These are phyloP conservation scores for Actinomortierella wolfii DNA, from an alignment of 371 early-diverging fungal species.

Conservation along the genomic window DNA sequence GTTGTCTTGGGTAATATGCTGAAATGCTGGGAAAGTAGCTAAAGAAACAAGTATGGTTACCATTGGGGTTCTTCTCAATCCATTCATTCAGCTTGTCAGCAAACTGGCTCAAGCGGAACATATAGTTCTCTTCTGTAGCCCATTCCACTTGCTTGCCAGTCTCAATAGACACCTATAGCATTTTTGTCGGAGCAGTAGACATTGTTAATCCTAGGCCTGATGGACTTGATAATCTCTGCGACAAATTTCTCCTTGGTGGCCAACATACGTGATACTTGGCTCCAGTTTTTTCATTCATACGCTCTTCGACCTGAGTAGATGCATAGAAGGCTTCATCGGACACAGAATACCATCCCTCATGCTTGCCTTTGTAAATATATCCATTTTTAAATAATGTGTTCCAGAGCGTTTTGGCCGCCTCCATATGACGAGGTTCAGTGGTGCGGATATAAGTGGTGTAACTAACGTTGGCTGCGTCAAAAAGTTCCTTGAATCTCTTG, in stretches of 20 bases:
- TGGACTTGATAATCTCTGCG: too few relatives aligned
- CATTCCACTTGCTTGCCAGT: slow-evolving; percentile 89
- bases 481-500: slow-evolving; percentile 73
- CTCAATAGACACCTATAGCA: slow-evolving; percentile 67
- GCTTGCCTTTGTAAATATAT: slow-evolving; percentile 88
- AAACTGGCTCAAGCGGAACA: slow-evolving; percentile 79
- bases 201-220: not conserved
- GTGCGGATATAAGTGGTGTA: slow-evolving; percentile 90
- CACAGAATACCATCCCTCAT: slow-evolving; percentile 95
- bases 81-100: slow-evolving; percentile 65
- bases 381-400: slow-evolving; percentile 68
- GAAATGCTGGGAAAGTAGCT: too few relatives aligned
- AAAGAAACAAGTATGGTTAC: slow-evolving; percentile 29
- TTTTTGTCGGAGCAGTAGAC: not conserved
- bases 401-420: slow-evolving; percentile 80
- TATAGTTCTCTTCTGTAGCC: slow-evolving; percentile 93
- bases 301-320: slow-evolving; percentile 71
- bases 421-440: slow-evolving; percentile 75
- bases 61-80: slow-evolving; percentile 66
- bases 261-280: slow-evolving; percentile 42
- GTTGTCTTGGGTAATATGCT: too few relatives aligned
- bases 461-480: slow-evolving; percentile 72
- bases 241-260: too few relatives aligned
- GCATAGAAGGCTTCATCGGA: slow-evolving; percentile 96
- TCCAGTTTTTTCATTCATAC: slow-evolving; percentile 62